phyloP scores from a whole-genome alignment of 2,329 filamentous ascomycete species.

The Colletotrichum karsti region DNA sequence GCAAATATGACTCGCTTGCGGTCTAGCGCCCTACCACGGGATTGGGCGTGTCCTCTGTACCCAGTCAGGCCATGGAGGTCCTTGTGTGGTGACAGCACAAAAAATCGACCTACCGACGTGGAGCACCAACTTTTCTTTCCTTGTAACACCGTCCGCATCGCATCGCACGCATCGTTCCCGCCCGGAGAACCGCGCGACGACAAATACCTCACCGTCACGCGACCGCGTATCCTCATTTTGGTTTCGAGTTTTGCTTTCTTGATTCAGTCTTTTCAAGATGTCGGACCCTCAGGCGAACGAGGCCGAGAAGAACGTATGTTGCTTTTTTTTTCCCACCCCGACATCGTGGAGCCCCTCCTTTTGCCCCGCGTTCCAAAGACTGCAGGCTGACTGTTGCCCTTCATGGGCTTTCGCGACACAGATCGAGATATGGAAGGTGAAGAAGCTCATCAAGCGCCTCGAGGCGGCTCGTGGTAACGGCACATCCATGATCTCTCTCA shows the following conservation, averaged over 20 bases:
- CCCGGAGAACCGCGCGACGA: slow-evolving; percentile 26
- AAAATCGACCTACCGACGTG: slow-evolving; percentile 23
- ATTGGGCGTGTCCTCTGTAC: slow-evolving; percentile 12
- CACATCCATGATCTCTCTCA: slow-evolving; percentile 99
- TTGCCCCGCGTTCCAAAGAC: slow-evolving; percentile 28
- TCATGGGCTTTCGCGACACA: slow-evolving; percentile 37
- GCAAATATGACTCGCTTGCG: slow-evolving; percentile 25
- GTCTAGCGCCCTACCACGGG: slow-evolving; percentile 26
- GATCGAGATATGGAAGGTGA: slow-evolving; percentile 95
- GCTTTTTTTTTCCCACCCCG: not conserved
- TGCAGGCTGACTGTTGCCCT: slow-evolving; percentile 29
- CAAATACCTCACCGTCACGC: slow-evolving; percentile 22
- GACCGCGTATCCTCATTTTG: slow-evolving; percentile 27
- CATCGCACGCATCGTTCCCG: slow-evolving; percentile 25
- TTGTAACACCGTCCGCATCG: slow-evolving; percentile 26
- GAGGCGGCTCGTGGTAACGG: slow-evolving; percentile 98
- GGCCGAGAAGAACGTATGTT: slow-evolving; percentile 91
- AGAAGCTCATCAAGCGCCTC: slow-evolving; percentile 99
- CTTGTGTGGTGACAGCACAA: slow-evolving; percentile 26
- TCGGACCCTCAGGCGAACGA: slow-evolving; percentile 88
- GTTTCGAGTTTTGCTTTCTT: not conserved
- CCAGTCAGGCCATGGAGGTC: slow-evolving; percentile 22
- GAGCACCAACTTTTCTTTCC: slow-evolving; percentile 28
- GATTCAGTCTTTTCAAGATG: slow-evolving; percentile 69
- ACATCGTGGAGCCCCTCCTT: slow-evolving; percentile 20